Evolutionary conservation across 2,329 filamentous ascomycete genomes (phyloP).

Genomic region (Emmonsia crescens): DNA sequence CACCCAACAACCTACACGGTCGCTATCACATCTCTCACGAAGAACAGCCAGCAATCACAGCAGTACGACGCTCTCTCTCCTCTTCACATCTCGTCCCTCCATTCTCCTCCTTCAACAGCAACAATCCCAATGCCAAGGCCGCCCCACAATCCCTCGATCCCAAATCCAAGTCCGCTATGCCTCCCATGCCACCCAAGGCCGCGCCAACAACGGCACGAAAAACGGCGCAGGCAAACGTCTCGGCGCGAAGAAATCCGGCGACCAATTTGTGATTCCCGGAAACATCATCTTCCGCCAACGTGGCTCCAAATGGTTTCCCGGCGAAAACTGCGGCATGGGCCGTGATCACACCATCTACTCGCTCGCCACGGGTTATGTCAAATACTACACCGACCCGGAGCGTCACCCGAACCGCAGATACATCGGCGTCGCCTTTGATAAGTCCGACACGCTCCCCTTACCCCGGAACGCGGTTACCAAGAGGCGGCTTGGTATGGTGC

Average conservation of each 20-base stretch:
- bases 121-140: slow-evolving; percentile 19
- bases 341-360: slow-evolving; percentile 95
- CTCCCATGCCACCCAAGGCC: slow-evolving; percentile 54
- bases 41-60: slow-evolving; percentile 18
- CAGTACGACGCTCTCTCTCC: slow-evolving; percentile 4
- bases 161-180: slow-evolving; percentile 47
- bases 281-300: slow-evolving; percentile 98
- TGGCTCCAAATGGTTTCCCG: slow-evolving; percentile 86
- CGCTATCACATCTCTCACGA: slow-evolving; percentile 16
- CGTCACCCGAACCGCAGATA: slow-evolving; percentile 80
- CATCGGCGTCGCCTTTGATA: slow-evolving; percentile 85
- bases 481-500: slow-evolving; percentile 64
- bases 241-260: slow-evolving; percentile 86
- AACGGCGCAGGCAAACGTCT: slow-evolving; percentile 73
- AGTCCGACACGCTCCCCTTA: slow-evolving; percentile 67
- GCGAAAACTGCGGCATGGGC: slow-evolving; percentile 90
- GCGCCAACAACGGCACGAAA: slow-evolving; percentile 56
- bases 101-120: slow-evolving; percentile 9
- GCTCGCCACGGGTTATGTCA: slow-evolving; percentile 75
- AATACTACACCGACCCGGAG: slow-evolving; percentile 85
- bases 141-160: slow-evolving; percentile 20
- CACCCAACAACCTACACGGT: neutral
- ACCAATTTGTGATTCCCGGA: slow-evolving; percentile 86
- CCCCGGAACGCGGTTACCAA: slow-evolving; percentile 61
- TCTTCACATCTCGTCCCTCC: neutral